Base-by-base conservation (phyloP, 2,329 filamentous ascomycete species). In the Pseudocercospora eumusae region DNA sequence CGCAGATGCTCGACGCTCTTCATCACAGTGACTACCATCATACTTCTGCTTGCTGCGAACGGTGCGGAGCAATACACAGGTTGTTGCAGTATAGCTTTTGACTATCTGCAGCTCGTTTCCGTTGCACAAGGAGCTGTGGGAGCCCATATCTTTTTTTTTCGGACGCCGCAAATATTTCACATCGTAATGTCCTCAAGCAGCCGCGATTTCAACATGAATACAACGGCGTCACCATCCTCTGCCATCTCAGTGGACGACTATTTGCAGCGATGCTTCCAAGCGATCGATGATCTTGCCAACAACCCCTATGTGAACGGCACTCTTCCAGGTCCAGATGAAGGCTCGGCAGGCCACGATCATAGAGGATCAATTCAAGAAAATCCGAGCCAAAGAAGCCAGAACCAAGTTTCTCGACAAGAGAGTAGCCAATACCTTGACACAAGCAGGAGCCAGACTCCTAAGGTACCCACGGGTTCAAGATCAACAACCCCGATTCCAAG, bases 281-380 rank as follows among this genome's bases (percentile, higher is more conserved):
- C 52, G 11, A 54, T 54, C 15, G 52, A 54, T n/a, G 52, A 54
- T 36, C 52, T 54, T 18, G 52, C 52, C 52, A 54, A 40, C 52
- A 54, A 54, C n/a, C 52, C 52, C 9, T 54, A 54, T 31, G 52
- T 54, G 27, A 54, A 54, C 25, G 52, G 52, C 52, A 54, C 52
- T 36, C 52, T 54, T 40, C 52, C 52, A 23, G 52, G 52, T 9
- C 52, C 52, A 33, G 52, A 54, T 20, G 52, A 54, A 54, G 52
- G 28, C 2, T 21, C 28, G n/a, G 25, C 23, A 27, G 28, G 27
- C 21, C 52, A 54, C 20, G 52, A 54, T 8, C 28, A 54, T 15
- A 18, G 28, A 33, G 52, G 31, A 18, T 54, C 52, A 8, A 54
- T 54, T 36, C 52, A 54, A 23, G 52, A 54, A 23, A 54, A 28